phyloP scores from a whole-genome alignment of 352 stramenopile species.

The Phytophthora pluvialis region DNA sequence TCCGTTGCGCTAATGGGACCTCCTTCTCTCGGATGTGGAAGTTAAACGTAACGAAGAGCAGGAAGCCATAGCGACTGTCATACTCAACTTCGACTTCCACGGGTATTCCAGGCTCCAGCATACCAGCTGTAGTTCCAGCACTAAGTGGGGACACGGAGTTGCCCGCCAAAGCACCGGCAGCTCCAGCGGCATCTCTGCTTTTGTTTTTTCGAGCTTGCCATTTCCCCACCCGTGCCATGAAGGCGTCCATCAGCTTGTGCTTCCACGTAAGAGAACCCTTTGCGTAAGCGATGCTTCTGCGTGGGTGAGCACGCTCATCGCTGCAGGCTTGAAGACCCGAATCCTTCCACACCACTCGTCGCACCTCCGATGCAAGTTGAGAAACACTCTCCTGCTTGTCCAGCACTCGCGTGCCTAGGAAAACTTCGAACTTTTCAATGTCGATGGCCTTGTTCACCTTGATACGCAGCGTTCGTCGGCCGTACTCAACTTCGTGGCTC shows the following conservation, averaged over 20 bases:
- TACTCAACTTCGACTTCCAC: constrained; percentile 85
- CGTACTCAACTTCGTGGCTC: constrained; percentile 72
- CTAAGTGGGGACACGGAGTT: constrained; percentile 33
- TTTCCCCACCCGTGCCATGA: constrained; percentile 23
- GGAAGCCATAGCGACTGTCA: constrained; percentile 53
- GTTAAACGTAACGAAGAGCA: constrained; percentile 57
- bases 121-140: constrained; percentile 7
- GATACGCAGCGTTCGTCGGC: constrained; percentile 86
- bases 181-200: no score
- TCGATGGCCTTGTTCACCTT: constrained; percentile 64
- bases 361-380: constrained; percentile 55
- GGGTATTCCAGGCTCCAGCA: constrained; percentile 38
- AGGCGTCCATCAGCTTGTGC: constrained; percentile 34
- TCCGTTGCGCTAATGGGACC: constrained; percentile 7
- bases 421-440: constrained; percentile 51
- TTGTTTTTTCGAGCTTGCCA: constrained; percentile 10
- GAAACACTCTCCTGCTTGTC: constrained; percentile 65
- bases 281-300: constrained; percentile 14
- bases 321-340: constrained; percentile 33
- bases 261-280: constrained; percentile 31
- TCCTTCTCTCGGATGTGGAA: constrained; percentile 40
- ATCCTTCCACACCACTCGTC: constrained; percentile 60
- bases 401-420: constrained; percentile 42
- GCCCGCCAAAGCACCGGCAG: constrained; percentile 4
- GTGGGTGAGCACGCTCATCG: constrained; percentile 33